Base-by-base conservation (phyloP, 2,329 filamentous ascomycete genomes). In the Monosporascus sp. region DNA sequence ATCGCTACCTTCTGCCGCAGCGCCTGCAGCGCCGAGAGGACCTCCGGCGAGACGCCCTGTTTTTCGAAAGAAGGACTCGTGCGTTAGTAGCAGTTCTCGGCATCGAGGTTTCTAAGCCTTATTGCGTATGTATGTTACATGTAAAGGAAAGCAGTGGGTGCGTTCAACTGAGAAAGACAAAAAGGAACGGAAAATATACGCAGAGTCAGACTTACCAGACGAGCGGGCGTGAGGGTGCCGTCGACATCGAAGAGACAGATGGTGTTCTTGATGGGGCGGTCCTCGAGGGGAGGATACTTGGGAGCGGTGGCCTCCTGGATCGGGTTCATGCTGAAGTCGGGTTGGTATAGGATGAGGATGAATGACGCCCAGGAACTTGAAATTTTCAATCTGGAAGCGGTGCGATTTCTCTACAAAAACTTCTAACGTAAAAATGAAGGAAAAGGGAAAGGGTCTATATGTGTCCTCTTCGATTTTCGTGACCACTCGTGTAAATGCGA, bases 241-340 rank as follows among this genome's bases (percentile, higher is more conserved):
- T 99, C 94, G 56, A 99, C 94, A 74, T 99, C 94, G 74, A 99
- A 99, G 59, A 99, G 87, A 68, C 85, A 86, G 73, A 99, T 89
- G 60, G 93, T 97, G 80, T 94, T 91, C 77, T 92, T 90, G 73
- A 97, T 76, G 44, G 90, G 90, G 62, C 94, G 90, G 66, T 93
- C 80, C 70, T 87, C 82, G 61, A 97, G 84, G 58, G 91, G 83
- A 53, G 91, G 87, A 74, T 86, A 89, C 52, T 70, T 63, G 60
- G 74, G 69, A 22, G 59, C 55, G 49, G 66, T 56, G 51, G 67
- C 60, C 59, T 72, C 71, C 78, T 81, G 81, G 61, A 53, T 69
- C 58, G 53, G 50, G 26, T 46, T 55, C 47, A 56, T 56, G 44
- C 54, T 47, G 31, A 34, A 34, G 31, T 34, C 31, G 11, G 31